Base-by-base conservation (phyloP, 495 filamentous ascomycete genomes). In the Patellaria atrata region DNA sequence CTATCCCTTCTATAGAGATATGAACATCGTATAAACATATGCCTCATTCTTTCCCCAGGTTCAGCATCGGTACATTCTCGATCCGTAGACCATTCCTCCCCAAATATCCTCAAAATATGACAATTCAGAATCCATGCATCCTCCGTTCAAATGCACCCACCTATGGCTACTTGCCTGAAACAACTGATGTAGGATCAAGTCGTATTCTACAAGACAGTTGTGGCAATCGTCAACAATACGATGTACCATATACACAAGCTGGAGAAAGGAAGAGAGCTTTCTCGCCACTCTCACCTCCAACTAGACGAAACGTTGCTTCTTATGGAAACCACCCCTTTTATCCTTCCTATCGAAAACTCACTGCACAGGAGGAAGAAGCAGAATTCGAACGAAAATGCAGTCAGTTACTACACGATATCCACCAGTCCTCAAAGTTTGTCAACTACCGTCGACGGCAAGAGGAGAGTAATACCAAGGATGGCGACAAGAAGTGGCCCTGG, bases 401-500 rank as follows among this genome's bases (percentile, higher is more conserved):
- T 21, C 36, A 20, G 9, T 32, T 59, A 14, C 54, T 44, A 15
- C 18, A 28, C 20, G 23, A 41, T 5, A 37, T 56, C n/a, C 22
- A 52, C 25, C 23, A 67, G 62, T 54, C 44, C 53, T 47, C 44
- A 23, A 58, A 72, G 36, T 94, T 89, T 57, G 60, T 59, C 28
- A 65, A 71, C 41, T 80, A 79, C 54, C 68, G 84, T 42, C 67
- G 67, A 32, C 71, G 75, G 41, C 79, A 82, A 36, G 28, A 46
- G 7, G n/a, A n/a, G 24, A 33, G 62, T 16, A 47, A 64, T 39
- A 61, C 62, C 37, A 62, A 65, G 25, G 62, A 63, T 30, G 57
- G 62, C 44, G 60, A 62, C n/a, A 67, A 78, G 14, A 38, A 30
- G 44, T 96, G 87, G 87, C 77, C 84, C 4, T 75, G 85, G 43